Percentiles rank a stretch among this genome's conserved stretches.
These are phyloP conservation scores for Urtica urens DNA, from an alignment of 306 rosid species.

Conservation along the genomic window DNA sequence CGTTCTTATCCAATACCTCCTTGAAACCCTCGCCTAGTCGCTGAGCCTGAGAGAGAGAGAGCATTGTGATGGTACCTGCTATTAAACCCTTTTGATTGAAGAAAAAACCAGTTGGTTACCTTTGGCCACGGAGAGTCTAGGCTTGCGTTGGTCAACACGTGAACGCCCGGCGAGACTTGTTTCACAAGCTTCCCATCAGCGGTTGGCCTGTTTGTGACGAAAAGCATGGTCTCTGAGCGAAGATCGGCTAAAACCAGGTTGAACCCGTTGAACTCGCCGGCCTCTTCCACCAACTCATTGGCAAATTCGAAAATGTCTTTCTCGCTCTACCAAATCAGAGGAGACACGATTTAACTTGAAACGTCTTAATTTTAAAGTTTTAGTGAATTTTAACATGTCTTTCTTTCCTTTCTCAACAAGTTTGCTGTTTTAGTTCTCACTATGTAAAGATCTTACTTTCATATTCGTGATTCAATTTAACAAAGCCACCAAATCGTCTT, in stretches of 20 bases:
- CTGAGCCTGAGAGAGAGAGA: constrained; percentile 38
- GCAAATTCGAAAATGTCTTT: constrained; percentile 54
- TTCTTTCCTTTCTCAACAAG: too few relatives aligned
- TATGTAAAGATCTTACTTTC: too few relatives aligned
- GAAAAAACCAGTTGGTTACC: constrained; percentile 30
- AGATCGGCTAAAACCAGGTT: constrained; percentile 62
- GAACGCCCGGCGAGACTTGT: constrained; percentile 65
- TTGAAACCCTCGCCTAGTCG: constrained; percentile 46
- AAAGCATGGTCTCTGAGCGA: constrained; percentile 44
- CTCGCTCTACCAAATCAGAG: constrained; percentile 53
- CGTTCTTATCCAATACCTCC: constrained; percentile 27
- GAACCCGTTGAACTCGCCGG: constrained; percentile 58
- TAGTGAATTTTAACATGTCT: too few relatives aligned
- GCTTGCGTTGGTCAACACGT: constrained; percentile 63
- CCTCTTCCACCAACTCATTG: constrained; percentile 41
- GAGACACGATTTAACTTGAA: too few relatives aligned
- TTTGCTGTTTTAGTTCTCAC: too few relatives aligned
- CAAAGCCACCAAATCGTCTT: too few relatives aligned
- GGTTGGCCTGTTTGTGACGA: constrained; percentile 59
- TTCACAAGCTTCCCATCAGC: constrained; percentile 19
- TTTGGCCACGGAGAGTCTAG: constrained; percentile 78
- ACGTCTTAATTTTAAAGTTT: too few relatives aligned
- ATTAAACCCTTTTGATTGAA: neutral
- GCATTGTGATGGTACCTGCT: too few relatives aligned
- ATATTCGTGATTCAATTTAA: too few relatives aligned